These are phyloP conservation scores for Diddensiella transvaalensis DNA, from an alignment of 805 yeast species.

Conservation along the genomic window DNA sequence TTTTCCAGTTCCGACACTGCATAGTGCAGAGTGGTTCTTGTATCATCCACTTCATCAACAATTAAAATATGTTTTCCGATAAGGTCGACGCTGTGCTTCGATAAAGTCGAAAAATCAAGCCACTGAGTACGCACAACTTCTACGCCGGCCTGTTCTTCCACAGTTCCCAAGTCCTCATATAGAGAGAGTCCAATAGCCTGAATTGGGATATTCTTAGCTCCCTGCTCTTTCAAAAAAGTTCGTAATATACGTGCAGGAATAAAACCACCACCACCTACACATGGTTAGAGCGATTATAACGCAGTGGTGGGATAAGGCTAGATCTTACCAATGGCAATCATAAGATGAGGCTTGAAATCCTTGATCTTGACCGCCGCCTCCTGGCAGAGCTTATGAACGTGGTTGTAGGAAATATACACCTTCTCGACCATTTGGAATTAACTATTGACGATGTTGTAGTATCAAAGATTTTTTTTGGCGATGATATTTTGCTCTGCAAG, in stretches of 20 bases:
- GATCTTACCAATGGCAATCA: conserved; percentile 77
- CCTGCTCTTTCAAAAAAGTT: conserved; percentile 84
- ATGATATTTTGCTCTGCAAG: background rate
- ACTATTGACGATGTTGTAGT: too few species aligned
- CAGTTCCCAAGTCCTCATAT: conserved; percentile 70
- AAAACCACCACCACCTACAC: conserved; percentile 81
- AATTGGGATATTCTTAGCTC: conserved; percentile 83
- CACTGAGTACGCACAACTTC: conserved; percentile 88
- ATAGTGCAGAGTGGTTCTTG: conserved; percentile 84
- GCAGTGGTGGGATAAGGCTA: background rate
- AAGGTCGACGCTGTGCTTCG: conserved; percentile 65
- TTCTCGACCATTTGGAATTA: conserved; percentile 30
- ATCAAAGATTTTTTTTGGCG: background rate
- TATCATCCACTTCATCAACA: conserved; percentile 90
- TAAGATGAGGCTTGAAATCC: conserved; percentile 76
- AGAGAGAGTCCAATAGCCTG: conserved; percentile 92
- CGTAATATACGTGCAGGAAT: conserved; percentile 96
- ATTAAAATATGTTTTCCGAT: conserved; percentile 78
- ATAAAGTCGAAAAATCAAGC: conserved; percentile 76
- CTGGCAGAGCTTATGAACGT: conserved; percentile 80
- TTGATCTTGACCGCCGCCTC: conserved; percentile 53
- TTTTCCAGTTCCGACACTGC: conserved; percentile 73
- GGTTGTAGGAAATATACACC: conserved; percentile 67
- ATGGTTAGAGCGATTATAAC: background rate
- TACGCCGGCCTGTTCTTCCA: conserved; percentile 60